Evolutionary conservation across 2,329 filamentous ascomycete genomes (phyloP).

Genomic region (Epichloe festucae): DNA sequence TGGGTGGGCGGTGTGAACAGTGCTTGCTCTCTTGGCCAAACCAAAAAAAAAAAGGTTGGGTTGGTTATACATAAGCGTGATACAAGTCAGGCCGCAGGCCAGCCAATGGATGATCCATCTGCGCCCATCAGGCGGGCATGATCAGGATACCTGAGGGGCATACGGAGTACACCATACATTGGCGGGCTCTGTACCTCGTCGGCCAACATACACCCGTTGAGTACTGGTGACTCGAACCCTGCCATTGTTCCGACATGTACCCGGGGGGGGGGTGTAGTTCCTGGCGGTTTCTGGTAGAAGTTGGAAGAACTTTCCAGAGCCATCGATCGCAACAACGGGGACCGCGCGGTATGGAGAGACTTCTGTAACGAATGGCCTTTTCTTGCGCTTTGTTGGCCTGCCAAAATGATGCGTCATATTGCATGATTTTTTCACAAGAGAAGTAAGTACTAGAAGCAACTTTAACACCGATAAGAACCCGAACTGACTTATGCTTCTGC

Average conservation of each 20-base stretch:
- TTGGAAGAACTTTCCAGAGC: conserved; percentile 11
- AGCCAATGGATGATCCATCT: background rate
- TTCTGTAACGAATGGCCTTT: no score
- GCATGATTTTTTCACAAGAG: no score
- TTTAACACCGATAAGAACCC: no score
- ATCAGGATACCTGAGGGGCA: background rate
- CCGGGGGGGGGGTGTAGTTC: background rate
- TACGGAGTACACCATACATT: background rate
- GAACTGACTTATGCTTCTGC: no score
- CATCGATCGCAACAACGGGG: background rate
- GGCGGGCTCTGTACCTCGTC: background rate
- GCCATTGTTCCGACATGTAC: background rate
- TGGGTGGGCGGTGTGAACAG: conserved; percentile 3
- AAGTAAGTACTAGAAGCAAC: no score
- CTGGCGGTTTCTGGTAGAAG: conserved; percentile 5
- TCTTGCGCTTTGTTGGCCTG: no score
- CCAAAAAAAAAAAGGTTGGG: background rate
- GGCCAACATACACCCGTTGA: background rate
- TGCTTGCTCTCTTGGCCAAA: background rate
- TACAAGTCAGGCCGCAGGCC: background rate
- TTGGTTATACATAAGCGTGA: background rate
- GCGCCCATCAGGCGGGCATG: background rate
- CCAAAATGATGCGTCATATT: no score
- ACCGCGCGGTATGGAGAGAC: background rate
- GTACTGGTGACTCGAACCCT: background rate